Conservation (phyloP, 2,329 filamentous ascomycete genomes). For the Penicillium sp. region DNA sequence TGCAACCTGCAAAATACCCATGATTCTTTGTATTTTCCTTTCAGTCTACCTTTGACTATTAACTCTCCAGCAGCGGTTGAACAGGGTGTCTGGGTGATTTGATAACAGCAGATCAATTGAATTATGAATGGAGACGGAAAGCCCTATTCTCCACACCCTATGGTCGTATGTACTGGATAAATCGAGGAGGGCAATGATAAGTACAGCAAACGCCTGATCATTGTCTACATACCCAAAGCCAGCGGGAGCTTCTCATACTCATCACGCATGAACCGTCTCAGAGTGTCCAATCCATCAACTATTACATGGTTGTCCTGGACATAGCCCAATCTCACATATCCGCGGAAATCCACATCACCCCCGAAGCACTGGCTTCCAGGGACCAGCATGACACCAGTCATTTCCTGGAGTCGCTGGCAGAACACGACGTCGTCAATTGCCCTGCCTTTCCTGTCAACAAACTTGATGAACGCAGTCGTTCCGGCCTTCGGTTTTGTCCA, state of each 20-base stretch:
- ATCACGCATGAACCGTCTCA: slow-evolving; percentile 54
- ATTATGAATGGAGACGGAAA: no score
- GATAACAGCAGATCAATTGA: no score
- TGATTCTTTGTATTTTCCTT: no score
- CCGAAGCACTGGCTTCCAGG: slow-evolving; percentile 75
- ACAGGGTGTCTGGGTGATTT: no score
- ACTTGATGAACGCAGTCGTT: slow-evolving; percentile 73
- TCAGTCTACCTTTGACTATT: no score
- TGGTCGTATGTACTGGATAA: no score
- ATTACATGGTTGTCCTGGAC: slow-evolving; percentile 68
- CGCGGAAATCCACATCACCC: slow-evolving; percentile 61
- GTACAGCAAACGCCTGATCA: no score
- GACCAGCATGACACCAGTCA: slow-evolving; percentile 69
- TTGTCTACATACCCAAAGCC: not conserved
- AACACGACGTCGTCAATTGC: slow-evolving; percentile 69
- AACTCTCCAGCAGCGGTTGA: no score
- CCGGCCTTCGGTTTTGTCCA: slow-evolving; percentile 73
- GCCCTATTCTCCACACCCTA: no score
- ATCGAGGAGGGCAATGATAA: no score
- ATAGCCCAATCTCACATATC: slow-evolving; percentile 74
- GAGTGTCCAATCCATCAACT: slow-evolving; percentile 59
- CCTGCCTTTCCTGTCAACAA: slow-evolving; percentile 54
- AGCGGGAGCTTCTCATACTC: slow-evolving; percentile 47
- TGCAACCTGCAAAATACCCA: no score
- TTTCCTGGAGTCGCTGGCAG: slow-evolving; percentile 64